Base-by-base conservation (phyloP, 805 yeast genomes). In the Metschnikowia continentalis region DNA sequence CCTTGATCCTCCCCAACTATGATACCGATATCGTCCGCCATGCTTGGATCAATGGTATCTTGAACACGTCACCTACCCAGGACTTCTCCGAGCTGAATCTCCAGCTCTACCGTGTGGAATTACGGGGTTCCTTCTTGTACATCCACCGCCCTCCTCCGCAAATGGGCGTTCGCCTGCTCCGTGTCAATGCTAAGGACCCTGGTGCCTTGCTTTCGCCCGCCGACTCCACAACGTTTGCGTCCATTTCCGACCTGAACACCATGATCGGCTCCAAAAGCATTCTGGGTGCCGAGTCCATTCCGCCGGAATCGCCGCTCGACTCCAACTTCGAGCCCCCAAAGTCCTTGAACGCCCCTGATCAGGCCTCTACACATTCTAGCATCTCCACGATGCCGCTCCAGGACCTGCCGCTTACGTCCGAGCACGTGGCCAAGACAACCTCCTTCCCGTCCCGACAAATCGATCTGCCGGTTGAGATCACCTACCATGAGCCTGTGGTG, bases 61-160 rank as follows among this genome's bases (percentile, higher is more conserved):
- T 69, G 32, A 71, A 67, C 58, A 62, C 71, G 35, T 56, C 65
- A 46, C 64, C 70, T 5, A 63, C 63, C 23, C 60, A 55, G 39
- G 73, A 69, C 42, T 64, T 67, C 36, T 42, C 58, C 53, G 65
- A 60, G 36, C 41, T 50, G 35, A 39, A 47, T 30, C 56, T 59
- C 26, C 55, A 53, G 38, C 48, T 57, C 37, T 58, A 51, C 47
- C 59, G 61, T 23, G 56, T 55, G 23, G 61, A 59, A 60, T 69
- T 90, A 51, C 80, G 77, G 58, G 96, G 96, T 17, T 80, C 90
- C 1, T 72, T 74, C 40, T 67, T 90, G 47, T 73, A 75, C 48
- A 65, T 90, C 15, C 87, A 79, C 70, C 55, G 58, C 5, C 57
- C 61, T 19, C 61, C 61, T 26, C 52, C 47, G 43, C 59, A 45